Percentiles rank a stretch among this genome's conserved stretches.
Conservation (phyloP, 805 yeast species). For the Suhomyces xylopsoci region DNA sequence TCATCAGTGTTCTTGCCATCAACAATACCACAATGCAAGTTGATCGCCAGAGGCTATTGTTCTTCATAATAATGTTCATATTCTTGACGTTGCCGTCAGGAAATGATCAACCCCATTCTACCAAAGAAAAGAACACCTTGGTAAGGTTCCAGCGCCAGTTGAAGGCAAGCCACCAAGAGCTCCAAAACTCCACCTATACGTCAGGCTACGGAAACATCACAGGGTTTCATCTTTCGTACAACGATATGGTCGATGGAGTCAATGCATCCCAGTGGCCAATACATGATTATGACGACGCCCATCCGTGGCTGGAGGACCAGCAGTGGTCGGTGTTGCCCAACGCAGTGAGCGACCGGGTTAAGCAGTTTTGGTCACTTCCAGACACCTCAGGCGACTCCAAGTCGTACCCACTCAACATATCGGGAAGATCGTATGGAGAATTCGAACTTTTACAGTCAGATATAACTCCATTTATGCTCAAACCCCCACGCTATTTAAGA, state of each 20-base stretch:
- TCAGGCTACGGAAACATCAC: slow-evolving; percentile 69
- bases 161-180: slow-evolving; percentile 11
- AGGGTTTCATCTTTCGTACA: slow-evolving; percentile 66
- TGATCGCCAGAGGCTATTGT: slow-evolving; percentile 34
- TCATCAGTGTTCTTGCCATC: neutral
- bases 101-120: neutral
- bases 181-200: slow-evolving; percentile 42
- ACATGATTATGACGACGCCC: slow-evolving; percentile 41
- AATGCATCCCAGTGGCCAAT: slow-evolving; percentile 57
- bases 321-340: slow-evolving; percentile 60
- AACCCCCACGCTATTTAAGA: slow-evolving; percentile 29
- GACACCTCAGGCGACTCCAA: neutral
- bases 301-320: slow-evolving; percentile 46
- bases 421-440: slow-evolving; percentile 35
- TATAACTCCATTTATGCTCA: slow-evolving; percentile 13
- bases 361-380: slow-evolving; percentile 46
- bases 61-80: slow-evolving; percentile 33
- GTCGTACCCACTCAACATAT: slow-evolving; percentile 33
- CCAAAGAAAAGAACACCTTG: neutral
- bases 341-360: slow-evolving; percentile 46
- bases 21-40: slow-evolving; percentile 8
- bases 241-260: slow-evolving; percentile 48
- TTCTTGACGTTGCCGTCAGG: slow-evolving; percentile 31
- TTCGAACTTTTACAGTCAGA: slow-evolving; percentile 14
- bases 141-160: slow-evolving; percentile 22